These are phyloP conservation scores for Endoconidiophora polonica DNA, from an alignment of 2,329 filamentous ascomycete genomes.

Conservation along the genomic window DNA sequence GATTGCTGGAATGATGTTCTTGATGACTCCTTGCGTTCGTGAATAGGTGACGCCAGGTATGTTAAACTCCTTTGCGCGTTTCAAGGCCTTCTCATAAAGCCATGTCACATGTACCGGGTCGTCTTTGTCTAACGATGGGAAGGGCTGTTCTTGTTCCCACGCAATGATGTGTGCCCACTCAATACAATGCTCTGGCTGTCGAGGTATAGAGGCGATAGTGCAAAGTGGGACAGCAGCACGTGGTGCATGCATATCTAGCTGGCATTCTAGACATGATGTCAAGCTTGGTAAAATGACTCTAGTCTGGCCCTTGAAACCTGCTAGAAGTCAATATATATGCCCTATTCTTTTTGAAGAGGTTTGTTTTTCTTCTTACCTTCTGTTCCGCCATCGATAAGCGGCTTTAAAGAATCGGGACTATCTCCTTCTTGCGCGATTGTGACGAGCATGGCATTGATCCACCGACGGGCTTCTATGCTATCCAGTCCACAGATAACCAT, in stretches of 20 bases:
- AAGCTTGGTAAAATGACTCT: slow-evolving; percentile 83
- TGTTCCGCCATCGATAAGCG: slow-evolving; percentile 88
- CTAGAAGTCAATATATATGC: background rate
- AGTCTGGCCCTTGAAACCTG: slow-evolving; percentile 93
- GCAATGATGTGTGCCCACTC: slow-evolving; percentile 98
- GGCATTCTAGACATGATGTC: slow-evolving; percentile 94
- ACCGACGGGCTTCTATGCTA: slow-evolving; percentile 91
- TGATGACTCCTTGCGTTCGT: slow-evolving; percentile 91
- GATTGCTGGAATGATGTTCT: slow-evolving; percentile 98
- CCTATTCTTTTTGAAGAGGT: background rate
- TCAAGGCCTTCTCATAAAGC: slow-evolving; percentile 73
- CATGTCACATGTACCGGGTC: slow-evolving; percentile 95
- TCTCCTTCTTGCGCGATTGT: slow-evolving; percentile 67
- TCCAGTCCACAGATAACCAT: slow-evolving; percentile 87
- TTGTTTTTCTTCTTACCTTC: slow-evolving; percentile 42
- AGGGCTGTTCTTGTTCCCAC: slow-evolving; percentile 77
- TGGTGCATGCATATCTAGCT: slow-evolving; percentile 97
- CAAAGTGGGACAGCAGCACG: slow-evolving; percentile 91
- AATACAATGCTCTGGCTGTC: slow-evolving; percentile 93
- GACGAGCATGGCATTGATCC: slow-evolving; percentile 92
- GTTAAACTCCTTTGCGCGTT: slow-evolving; percentile 71
- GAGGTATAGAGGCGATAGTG: slow-evolving; percentile 87
- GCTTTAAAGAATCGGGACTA: slow-evolving; percentile 73
- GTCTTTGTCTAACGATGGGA: slow-evolving; percentile 79
- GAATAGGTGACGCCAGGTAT: slow-evolving; percentile 89